Percentiles rank a stretch among this genome's conserved stretches.
These are phyloP conservation scores for Athelia sp. DNA, from an alignment of 1,284 basidiomycete genomes.

Conservation along the genomic window DNA sequence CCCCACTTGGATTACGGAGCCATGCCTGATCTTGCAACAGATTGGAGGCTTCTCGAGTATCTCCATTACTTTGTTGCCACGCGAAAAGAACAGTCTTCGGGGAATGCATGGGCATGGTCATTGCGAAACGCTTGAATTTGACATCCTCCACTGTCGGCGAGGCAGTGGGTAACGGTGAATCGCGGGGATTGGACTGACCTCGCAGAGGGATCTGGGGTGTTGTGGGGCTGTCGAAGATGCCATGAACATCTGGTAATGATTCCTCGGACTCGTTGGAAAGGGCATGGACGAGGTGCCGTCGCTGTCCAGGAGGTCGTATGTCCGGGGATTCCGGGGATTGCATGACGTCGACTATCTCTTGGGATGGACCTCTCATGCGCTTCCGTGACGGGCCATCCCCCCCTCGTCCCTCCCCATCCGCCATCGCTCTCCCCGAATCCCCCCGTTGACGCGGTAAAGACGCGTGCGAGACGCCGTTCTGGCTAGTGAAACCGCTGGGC, in stretches of 20 bases:
- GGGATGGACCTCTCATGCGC: conserved; percentile 41
- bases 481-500: conserved; percentile 53
- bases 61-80: conserved; percentile 55
- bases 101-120: conserved; percentile 52
- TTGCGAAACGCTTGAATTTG: conserved; percentile 52
- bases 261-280: conserved; percentile 53
- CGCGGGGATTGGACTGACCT: conserved; percentile 32
- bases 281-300: conserved; percentile 32
- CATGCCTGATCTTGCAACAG: conserved; percentile 56
- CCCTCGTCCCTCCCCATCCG: conserved; percentile 30
- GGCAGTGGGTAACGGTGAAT: conserved; percentile 15
- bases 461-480: conserved; percentile 37
- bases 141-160: conserved; percentile 29
- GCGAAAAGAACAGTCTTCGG: conserved; percentile 49
- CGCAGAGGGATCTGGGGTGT: conserved; percentile 53
- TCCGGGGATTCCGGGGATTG: conserved; percentile 51
- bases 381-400: conserved; percentile 66
- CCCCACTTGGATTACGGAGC: conserved; percentile 28
- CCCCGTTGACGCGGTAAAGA: conserved; percentile 41
- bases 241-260: conserved; percentile 43
- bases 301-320: conserved; percentile 45
- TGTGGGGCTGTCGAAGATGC: conserved; percentile 35
- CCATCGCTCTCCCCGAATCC: conserved; percentile 25
- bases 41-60: conserved; percentile 51
- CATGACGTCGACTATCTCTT: conserved; percentile 36